Percentiles rank a stretch among this genome's conserved stretches.
Evolutionary conservation across 805 yeast species (phyloP).

Genomic region (Lachancea sp.): DNA sequence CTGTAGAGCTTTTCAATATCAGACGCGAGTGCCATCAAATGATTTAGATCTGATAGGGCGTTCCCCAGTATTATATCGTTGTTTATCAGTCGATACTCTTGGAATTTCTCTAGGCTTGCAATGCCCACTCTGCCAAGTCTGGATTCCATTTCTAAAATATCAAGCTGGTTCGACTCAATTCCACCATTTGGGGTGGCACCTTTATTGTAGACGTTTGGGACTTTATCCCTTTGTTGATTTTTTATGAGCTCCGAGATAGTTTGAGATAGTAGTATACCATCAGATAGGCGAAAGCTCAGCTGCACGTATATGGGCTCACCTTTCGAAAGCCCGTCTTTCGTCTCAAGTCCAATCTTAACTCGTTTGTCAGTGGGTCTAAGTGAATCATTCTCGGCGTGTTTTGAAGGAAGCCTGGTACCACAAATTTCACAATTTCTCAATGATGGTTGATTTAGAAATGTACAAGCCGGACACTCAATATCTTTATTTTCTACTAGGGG

Average conservation of each 20-base stretch:
- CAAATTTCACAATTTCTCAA: constrained; percentile 81
- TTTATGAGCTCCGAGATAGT: constrained; percentile 43
- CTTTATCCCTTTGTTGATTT: constrained; percentile 43
- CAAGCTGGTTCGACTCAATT: constrained; percentile 10
- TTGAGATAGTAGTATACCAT: constrained; percentile 48
- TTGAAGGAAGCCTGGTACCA: constrained; percentile 47
- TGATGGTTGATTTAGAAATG: constrained; percentile 79
- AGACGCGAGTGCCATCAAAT: constrained; percentile 69
- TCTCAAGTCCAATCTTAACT: constrained; percentile 28
- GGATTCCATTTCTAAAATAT: constrained; percentile 17
- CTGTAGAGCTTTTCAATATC: constrained; percentile 57
- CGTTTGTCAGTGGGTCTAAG: constrained; percentile 28
- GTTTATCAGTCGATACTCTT: constrained; percentile 47
- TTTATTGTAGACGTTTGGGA: constrained; percentile 20
- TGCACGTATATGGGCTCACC: constrained; percentile 40
- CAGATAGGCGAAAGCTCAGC: constrained; percentile 70
- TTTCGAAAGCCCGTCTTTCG: constrained; percentile 26
- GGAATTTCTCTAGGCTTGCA: constrained; percentile 56
- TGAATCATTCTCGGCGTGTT: constrained; percentile 14
- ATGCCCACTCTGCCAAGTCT: constrained; percentile 51
- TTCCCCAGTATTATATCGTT: constrained; percentile 56
- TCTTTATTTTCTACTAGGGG: constrained; percentile 11
- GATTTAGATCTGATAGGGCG: constrained; percentile 71
- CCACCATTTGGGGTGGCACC: constrained; percentile 34
- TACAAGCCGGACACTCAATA: constrained; percentile 48